Evolutionary conservation across 1,139 yeast genomes (phyloP).

Genomic region (Lodderomyces metapsilosis): DNA sequence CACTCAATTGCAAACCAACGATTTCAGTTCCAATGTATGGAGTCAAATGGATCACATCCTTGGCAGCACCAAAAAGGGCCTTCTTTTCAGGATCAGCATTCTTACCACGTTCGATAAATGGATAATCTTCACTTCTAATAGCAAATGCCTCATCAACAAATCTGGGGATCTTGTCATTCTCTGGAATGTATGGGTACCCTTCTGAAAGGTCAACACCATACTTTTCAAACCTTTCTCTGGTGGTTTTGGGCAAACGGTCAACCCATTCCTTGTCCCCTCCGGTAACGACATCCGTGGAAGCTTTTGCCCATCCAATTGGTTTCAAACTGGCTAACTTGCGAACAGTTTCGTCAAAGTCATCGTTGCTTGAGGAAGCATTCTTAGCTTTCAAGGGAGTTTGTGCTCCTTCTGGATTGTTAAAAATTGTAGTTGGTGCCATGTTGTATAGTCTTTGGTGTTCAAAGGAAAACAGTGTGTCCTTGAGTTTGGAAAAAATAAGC

Average conservation of each 20-base stretch:
- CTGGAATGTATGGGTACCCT: conserved; percentile 32
- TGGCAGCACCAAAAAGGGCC: conserved; percentile 52
- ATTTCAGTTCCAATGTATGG: conserved; percentile 57
- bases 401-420: conserved; percentile 1
- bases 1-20: conserved; percentile 50
- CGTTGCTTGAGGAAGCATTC: conserved; percentile 2
- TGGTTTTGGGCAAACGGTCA: conserved; percentile 30
- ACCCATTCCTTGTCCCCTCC: conserved; percentile 19
- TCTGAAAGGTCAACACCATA: conserved; percentile 29
- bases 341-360: conserved; percentile 17
- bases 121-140: conserved; percentile 40
- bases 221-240: conserved; percentile 26
- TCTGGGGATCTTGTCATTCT: conserved; percentile 38
- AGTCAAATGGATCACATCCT: conserved; percentile 46
- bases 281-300: conserved; percentile 9
- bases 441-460: background rate
- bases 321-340: conserved; percentile 19
- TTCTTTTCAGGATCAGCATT: conserved; percentile 55
- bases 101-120: conserved; percentile 46
- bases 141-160: conserved; percentile 51
- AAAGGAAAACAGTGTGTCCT: background rate
- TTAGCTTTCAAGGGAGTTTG: conserved; percentile 1
- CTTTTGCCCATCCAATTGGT: conserved; percentile 19
- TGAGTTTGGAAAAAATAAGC: background rate
- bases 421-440: conserved; percentile 14